Evolutionary conservation across 2,329 filamentous ascomycete species (phyloP).

Genomic region (Colletotrichum siamense): DNA sequence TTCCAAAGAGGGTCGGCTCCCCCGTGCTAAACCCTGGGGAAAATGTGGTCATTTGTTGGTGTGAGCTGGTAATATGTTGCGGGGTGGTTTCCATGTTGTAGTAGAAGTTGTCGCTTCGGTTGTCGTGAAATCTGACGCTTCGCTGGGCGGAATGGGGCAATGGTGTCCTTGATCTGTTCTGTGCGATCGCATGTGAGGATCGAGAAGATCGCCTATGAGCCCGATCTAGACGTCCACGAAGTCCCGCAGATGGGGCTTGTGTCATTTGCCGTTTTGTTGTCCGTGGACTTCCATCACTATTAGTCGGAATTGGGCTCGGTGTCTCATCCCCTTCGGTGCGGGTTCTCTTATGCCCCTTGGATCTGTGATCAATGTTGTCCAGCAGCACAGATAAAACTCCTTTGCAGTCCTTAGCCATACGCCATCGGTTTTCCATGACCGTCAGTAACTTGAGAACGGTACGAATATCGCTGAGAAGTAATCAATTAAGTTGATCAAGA

Average conservation of each 20-base stretch:
- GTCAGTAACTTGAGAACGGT: neutral
- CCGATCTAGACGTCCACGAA: neutral
- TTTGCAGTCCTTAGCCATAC: conserved; percentile 12
- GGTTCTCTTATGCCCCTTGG: neutral
- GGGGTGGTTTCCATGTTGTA: neutral
- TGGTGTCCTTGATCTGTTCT: neutral
- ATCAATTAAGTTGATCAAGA: neutral
- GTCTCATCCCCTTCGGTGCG: neutral
- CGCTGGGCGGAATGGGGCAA: neutral
- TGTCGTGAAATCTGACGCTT: neutral
- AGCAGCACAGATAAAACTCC: conserved; percentile 7
- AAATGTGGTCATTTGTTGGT: neutral
- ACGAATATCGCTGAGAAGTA: neutral
- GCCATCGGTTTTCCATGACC: neutral
- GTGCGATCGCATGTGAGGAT: neutral
- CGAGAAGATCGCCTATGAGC: neutral
- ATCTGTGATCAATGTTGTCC: neutral
- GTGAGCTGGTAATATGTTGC: neutral
- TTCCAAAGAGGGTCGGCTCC: neutral
- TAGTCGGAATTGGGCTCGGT: neutral
- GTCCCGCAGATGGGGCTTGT: neutral
- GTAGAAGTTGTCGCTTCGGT: neutral
- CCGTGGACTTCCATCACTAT: neutral
- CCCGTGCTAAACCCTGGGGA: neutral
- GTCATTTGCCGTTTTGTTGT: neutral